Base-by-base conservation (phyloP, 2,329 filamentous ascomycete genomes). In the Colletotrichum sansevieriae region DNA sequence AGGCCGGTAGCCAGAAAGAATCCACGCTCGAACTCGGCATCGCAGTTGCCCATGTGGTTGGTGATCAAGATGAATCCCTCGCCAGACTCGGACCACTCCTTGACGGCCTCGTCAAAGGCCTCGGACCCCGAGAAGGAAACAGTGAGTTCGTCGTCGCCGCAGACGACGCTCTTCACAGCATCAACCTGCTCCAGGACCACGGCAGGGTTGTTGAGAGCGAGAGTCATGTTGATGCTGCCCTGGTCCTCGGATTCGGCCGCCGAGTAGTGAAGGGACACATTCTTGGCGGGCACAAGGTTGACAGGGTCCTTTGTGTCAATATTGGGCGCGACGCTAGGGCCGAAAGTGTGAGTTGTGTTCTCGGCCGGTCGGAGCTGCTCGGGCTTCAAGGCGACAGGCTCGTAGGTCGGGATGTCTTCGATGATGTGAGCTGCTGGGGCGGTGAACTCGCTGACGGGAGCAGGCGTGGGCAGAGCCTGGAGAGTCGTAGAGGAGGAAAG, bases 21-120 rank as follows among this genome's bases (percentile, higher is more conserved):
- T 18, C 80, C 78, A 39, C 81, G 77, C 73, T 83, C 79, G 22
- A 78, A 73, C 62, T 78, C 75, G n/a, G 72, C 71, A 64, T 82
- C 79, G 66, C 81, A 83, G 65, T 80, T 75, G 35, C 80, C 80
- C 20, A 79, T 63, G 72, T 83, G 78, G 73, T 81, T 83, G 13
- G 81, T 83, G 68, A 83, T 76, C 57, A 83, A 71, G 46, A 82
- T 74, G 43, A 83, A 72, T n/a, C 68, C 66, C 46, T 69, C 59
- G 1, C 70, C 65, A 13, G 64, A 63, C 15, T 54, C 46, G 33
- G 59, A 47, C 73, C 73, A 74, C 51, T 69, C 49, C 18, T 55
- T 47, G 10, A 74, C 63, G 20, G 72, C 71, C 56, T 74, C 55
- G n/a, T 37, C 18, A 44, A 73, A 73, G 29, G 65, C 61, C 2